phyloP scores from a whole-genome alignment of 2,329 filamentous ascomycete genomes.

The Fusarium proliferatum region DNA sequence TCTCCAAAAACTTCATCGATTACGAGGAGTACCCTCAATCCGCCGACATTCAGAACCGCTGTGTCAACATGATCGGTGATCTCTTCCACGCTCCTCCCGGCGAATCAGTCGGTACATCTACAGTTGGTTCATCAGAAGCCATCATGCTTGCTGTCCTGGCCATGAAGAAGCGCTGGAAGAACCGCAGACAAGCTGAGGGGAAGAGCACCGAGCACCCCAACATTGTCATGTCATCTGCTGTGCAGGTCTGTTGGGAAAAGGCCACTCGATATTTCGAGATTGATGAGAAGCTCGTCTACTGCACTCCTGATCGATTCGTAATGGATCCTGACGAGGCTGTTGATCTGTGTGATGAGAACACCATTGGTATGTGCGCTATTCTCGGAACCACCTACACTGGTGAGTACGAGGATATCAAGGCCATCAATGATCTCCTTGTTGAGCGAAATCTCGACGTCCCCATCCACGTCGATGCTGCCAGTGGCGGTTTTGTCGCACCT shows the following conservation, averaged over 20 bases:
- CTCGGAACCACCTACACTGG: slow-evolving; percentile 95
- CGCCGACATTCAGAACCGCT: slow-evolving; percentile 90
- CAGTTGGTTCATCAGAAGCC: slow-evolving; percentile 89
- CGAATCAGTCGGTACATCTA: slow-evolving; percentile 85
- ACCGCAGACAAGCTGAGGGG: slow-evolving; percentile 83
- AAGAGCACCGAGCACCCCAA: slow-evolving; percentile 86
- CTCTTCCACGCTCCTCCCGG: slow-evolving; percentile 84
- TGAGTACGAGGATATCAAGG: slow-evolving; percentile 94
- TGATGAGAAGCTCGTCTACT: slow-evolving; percentile 84
- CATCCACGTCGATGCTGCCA: slow-evolving; percentile 94
- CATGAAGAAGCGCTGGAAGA: slow-evolving; percentile 96
- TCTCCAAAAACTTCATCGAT: slow-evolving; percentile 96
- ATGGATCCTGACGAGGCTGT: slow-evolving; percentile 73
- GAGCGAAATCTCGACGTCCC: slow-evolving; percentile 80
- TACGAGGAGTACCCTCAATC: slow-evolving; percentile 87
- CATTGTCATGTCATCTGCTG: slow-evolving; percentile 94
- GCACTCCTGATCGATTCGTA: slow-evolving; percentile 69
- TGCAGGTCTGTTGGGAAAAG: slow-evolving; percentile 99
- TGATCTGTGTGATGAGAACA: slow-evolving; percentile 72
- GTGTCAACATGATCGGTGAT: slow-evolving; percentile 88
- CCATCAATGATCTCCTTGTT: slow-evolving; percentile 86
- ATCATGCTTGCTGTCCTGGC: slow-evolving; percentile 86
- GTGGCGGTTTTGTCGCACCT: slow-evolving; percentile 91
- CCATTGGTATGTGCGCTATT: slow-evolving; percentile 92
- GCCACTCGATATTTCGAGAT: slow-evolving; percentile 90